Evolutionary conservation across 2,329 filamentous ascomycete species (phyloP), one percentile per base, ranked within the genome.

Genomic region (Amylocarpus encephaloides): DNA sequence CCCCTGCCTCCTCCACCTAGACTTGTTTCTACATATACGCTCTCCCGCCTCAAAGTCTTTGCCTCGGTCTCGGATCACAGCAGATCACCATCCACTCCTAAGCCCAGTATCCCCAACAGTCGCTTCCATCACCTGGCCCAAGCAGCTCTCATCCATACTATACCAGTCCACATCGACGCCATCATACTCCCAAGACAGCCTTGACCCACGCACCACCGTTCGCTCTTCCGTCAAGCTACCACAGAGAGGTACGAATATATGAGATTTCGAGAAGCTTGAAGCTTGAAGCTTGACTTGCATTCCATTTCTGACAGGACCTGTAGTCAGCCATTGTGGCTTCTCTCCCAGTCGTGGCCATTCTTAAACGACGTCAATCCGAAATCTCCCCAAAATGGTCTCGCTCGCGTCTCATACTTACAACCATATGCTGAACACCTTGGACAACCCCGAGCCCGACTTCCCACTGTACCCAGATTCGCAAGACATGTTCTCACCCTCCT

Each of bases 321-420:
- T 40, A 40, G 18, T 40, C n/a, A 19, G 41, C 38, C 5, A 18
- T 40, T 9, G 38, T 40, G 35, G 34, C 36, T 46, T 41, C 29
- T 33, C 34, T 29, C 39, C 36, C 44, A 46, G 39, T 19, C 42
- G 47, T 50, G 45, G 46, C 30, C 39, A 40, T 16, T 32, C 12
- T 45, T 32, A 42, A 42, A 16, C 15, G 7, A 40, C 51, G 53
- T 36, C 41, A 45, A 19, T 16, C 78, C 95, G 43, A n/a, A n/a
- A n/a, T n/a, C n/a, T n/a, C n/a, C n/a, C 88, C 88, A 6, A 78
- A 81, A 19, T 73, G 89, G 10, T 88, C 83, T 1, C 72, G 77
- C 6, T 86, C 84, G 32, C 86, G 88, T 0, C 97, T 94, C 68
- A 80, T 95, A 56, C 86, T 84, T 61, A 95, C 96, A 48, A 93